Percentiles rank a stretch among this genome's conserved stretches.
Evolutionary conservation across 345 rosid species (phyloP).

Genomic region (Cardamine chenopodiifolia): DNA sequence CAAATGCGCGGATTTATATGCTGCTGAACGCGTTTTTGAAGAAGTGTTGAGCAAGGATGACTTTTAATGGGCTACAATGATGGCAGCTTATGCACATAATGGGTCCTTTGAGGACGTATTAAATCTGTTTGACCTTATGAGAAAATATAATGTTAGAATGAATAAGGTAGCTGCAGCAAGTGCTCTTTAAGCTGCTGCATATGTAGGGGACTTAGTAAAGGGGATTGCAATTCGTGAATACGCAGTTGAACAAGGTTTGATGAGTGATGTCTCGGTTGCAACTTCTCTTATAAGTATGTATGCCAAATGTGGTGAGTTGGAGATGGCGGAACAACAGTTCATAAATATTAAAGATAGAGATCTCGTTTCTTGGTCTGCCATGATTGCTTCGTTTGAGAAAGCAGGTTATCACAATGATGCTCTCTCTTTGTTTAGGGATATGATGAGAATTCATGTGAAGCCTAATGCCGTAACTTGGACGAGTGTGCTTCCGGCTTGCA

Average conservation of each 20-base stretch:
- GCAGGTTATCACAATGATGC: conserved; percentile 57
- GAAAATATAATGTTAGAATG: conserved; percentile 37
- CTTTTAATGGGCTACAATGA: conserved; percentile 57
- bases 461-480: conserved; percentile 53
- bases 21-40: conserved; percentile 51
- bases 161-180: conserved; percentile 48
- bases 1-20: conserved; percentile 48
- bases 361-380: conserved; percentile 64
- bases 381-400: conserved; percentile 54
- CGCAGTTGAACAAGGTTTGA: conserved; percentile 44
- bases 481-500: conserved; percentile 59
- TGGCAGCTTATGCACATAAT: conserved; percentile 62
- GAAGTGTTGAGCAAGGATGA: conserved; percentile 40
- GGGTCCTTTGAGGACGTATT: conserved; percentile 50
- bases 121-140: conserved; percentile 51
- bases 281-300: conserved; percentile 64
- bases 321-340: conserved; percentile 49
- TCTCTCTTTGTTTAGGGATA: conserved; percentile 50
- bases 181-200: conserved; percentile 61
- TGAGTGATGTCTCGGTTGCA: conserved; percentile 49
- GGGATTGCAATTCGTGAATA: conserved; percentile 49
- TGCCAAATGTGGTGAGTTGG: conserved; percentile 55
- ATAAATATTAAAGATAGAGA: conserved; percentile 45
- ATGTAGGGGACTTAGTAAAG: conserved; percentile 46
- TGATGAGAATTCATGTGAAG: conserved; percentile 50